Evolutionary conservation across 352 stramenopile genomes (phyloP).

Genomic region (Peronospora tabacina): DNA sequence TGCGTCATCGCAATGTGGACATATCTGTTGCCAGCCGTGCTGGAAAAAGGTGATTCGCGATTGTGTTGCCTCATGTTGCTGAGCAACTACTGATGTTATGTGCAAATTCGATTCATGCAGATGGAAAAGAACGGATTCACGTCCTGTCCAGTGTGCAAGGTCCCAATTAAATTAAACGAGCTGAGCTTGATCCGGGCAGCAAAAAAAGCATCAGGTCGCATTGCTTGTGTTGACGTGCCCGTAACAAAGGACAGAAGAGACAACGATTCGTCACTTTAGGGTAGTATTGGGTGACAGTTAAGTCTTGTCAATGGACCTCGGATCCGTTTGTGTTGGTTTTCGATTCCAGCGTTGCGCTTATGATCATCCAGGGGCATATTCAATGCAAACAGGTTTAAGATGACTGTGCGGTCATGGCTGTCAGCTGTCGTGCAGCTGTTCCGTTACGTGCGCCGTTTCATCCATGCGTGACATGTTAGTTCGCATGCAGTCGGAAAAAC

Average conservation of each 20-base stretch:
- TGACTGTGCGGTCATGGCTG: conserved; percentile 4
- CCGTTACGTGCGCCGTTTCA: conserved; percentile 2
- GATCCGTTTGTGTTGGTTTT: conserved; percentile 27
- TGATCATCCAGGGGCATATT: conserved; percentile 9
- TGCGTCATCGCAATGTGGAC: conserved; percentile 59
- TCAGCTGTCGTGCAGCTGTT: conserved; percentile 3
- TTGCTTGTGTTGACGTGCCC: conserved; percentile 8
- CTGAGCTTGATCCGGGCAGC: conserved; percentile 66
- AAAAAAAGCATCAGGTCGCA: conserved; percentile 24
- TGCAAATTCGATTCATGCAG: conserved; percentile 20
- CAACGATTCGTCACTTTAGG: conserved; percentile 26
- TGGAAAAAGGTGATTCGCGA: conserved; percentile 68
- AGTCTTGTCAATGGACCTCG: conserved; percentile 27
- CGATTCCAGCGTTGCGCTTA: conserved; percentile 5
- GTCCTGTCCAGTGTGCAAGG: conserved; percentile 70
- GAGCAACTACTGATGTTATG: conserved; percentile 20
- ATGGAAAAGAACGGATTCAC: conserved; percentile 71
- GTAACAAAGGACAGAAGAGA: conserved; percentile 2
- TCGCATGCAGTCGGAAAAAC: conserved; percentile 2
- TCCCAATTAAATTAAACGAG: conserved; percentile 57
- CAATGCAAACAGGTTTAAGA: conserved; percentile 10
- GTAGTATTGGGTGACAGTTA: conserved; percentile 12
- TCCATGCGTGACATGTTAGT: conserved; percentile 4
- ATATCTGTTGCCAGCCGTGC: conserved; percentile 76
- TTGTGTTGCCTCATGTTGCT: conserved; percentile 9